Conservation (phyloP, 371 early-diverging fungal genomes). For the Apophysomyces elegans region DNA sequence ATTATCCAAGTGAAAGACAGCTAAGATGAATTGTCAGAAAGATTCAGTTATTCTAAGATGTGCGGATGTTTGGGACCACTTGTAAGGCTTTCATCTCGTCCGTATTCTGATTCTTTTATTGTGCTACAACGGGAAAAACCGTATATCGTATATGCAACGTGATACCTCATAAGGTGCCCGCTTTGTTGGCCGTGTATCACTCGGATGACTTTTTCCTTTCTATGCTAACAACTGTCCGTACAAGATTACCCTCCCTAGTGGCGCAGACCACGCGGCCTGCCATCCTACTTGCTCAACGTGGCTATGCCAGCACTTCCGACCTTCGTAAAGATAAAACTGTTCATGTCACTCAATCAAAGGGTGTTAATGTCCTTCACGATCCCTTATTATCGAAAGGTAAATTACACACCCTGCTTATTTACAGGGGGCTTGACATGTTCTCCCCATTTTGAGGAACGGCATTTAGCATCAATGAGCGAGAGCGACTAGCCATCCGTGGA, state of each 20-base stretch:
- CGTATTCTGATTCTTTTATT: neutral
- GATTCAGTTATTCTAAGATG: neutral
- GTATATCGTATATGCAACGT: slow-evolving; percentile 8
- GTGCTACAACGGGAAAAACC: slow-evolving; percentile 6
- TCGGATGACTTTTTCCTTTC: neutral
- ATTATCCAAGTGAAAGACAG: neutral
- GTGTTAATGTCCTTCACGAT: slow-evolving; percentile 65
- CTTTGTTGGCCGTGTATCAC: neutral
- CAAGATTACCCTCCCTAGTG: neutral
- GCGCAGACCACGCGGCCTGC: slow-evolving; percentile 4
- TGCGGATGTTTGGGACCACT: no score
- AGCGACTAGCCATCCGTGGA: slow-evolving; percentile 68
- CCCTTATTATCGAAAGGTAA: slow-evolving; percentile 62
- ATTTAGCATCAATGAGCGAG: slow-evolving; percentile 65
- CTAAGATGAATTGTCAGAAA: neutral
- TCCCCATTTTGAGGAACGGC: slow-evolving; percentile 53
- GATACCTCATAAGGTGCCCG: slow-evolving; percentile 5
- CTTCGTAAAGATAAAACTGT: slow-evolving; percentile 63
- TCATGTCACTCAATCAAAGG: slow-evolving; percentile 56
- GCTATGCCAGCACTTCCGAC: slow-evolving; percentile 32
- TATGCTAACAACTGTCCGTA: slow-evolving; percentile 1
- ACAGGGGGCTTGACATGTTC: neutral
- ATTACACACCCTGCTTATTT: neutral
- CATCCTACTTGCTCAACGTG: slow-evolving; percentile 22
- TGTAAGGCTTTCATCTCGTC: neutral